These are phyloP conservation scores for Luffa acutangula DNA, from an alignment of 306 rosid genomes.

Conservation along the genomic window DNA sequence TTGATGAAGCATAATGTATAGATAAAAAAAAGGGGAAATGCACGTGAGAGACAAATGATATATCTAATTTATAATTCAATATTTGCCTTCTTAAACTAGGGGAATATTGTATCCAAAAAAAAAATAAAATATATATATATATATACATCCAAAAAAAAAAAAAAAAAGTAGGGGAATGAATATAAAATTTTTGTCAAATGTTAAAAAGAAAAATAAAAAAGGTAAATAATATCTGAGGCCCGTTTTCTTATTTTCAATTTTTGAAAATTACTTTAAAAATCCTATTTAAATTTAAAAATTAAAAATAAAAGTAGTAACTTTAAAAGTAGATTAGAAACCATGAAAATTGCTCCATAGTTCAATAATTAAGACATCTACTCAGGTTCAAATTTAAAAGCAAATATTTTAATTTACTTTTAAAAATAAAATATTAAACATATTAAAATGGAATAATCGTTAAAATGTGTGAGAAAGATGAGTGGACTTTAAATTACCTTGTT, in stretches of 20 bases:
- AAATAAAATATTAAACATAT: neutral
- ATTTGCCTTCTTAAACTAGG: neutral
- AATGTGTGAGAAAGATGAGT: neutral
- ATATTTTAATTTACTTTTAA: too few species aligned
- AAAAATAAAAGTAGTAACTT: too few species aligned
- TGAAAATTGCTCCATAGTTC: too few species aligned
- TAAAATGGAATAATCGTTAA: neutral
- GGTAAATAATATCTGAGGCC: too few species aligned
- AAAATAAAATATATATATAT: too few species aligned
- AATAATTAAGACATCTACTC: too few species aligned
- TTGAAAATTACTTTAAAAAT: neutral
- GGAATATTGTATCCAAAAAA: neutral
- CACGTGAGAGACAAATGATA: neutral
- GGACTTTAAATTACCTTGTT: constrained; percentile 45
- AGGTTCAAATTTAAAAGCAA: too few species aligned
- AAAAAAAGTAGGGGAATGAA: neutral
- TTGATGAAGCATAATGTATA: neutral
- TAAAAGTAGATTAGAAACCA: too few species aligned
- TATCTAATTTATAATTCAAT: neutral
- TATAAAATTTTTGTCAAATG: neutral
- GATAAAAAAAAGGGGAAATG: neutral
- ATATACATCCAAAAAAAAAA: too few species aligned
- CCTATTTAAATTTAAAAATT: neutral
- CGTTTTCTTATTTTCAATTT: too few species aligned
- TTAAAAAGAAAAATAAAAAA: neutral